These are phyloP conservation scores for Geum urbanum DNA, from an alignment of 306 rosid genomes.

Conservation along the genomic window DNA sequence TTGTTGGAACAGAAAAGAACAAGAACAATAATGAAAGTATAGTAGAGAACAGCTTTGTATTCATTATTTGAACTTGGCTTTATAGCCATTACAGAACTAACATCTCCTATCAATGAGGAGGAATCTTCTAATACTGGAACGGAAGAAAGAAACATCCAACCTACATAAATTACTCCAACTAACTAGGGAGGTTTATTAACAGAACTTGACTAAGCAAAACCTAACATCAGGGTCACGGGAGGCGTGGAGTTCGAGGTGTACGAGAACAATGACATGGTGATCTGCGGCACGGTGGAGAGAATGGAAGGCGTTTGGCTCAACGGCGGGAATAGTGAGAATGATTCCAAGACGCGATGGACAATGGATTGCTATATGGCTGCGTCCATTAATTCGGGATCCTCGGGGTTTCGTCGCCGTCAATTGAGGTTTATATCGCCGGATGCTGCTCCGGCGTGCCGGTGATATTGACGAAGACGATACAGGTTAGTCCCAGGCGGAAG, in stretches of 20 bases:
- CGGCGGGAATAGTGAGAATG: conserved; percentile 45
- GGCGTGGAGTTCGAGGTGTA: conserved; percentile 72
- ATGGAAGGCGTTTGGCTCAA: conserved; percentile 54
- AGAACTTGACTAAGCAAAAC: too few species aligned
- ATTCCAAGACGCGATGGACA: conserved; percentile 52
- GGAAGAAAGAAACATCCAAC: too few species aligned
- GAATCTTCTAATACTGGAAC: too few species aligned
- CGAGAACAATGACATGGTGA: conserved; percentile 63
- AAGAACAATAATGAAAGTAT: too few species aligned
- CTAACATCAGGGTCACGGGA: conserved; percentile 58
- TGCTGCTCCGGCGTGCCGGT: conserved; percentile 78
- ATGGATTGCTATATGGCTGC: conserved; percentile 69
- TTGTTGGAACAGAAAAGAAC: too few species aligned
- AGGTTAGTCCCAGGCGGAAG: conserved; percentile 67
- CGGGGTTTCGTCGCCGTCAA: conserved; percentile 62
- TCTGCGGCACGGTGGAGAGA: conserved; percentile 74
- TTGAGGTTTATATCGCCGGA: conserved; percentile 83
- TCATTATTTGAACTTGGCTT: too few species aligned
- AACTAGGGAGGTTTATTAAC: too few species aligned
- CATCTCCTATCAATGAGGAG: too few species aligned
- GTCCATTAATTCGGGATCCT: conserved; percentile 54
- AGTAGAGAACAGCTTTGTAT: too few species aligned
- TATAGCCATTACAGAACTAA: too few species aligned
- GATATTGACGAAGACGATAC: conserved; percentile 66
- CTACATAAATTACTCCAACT: too few species aligned